phyloP scores from a whole-genome alignment of 164 flowering plant species.

The Berberis vulgaris region DNA sequence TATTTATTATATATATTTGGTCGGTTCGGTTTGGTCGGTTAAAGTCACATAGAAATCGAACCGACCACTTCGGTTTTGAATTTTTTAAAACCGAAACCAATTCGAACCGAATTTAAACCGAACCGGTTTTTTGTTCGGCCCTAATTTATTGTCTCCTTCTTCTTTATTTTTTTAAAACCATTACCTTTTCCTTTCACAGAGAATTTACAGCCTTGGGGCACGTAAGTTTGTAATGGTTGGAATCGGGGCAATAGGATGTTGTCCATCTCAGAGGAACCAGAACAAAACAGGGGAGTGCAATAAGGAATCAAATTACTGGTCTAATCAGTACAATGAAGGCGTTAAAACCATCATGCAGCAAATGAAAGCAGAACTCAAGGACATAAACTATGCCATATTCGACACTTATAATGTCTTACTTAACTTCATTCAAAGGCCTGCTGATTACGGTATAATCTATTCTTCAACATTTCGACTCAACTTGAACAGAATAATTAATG shows the following conservation, averaged over 20 bases:
- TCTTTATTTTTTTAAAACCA: background rate
- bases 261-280: slow-evolving; percentile 45
- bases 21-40: too few species aligned
- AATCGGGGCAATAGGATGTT: slow-evolving; percentile 49
- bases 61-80: too few species aligned
- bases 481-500: background rate
- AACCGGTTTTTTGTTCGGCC: background rate
- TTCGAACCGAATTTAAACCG: too few species aligned
- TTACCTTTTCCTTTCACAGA: slow-evolving; percentile 24
- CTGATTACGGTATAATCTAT: slow-evolving; percentile 34
- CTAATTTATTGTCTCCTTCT: background rate
- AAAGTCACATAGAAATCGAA: too few species aligned
- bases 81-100: too few species aligned
- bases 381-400: slow-evolving; percentile 43
- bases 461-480: background rate
- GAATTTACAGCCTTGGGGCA: slow-evolving; percentile 39
- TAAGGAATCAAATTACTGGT: slow-evolving; percentile 35
- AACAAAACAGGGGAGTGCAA: slow-evolving; percentile 42
- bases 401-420: slow-evolving; percentile 38
- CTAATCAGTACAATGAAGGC: slow-evolving; percentile 34
- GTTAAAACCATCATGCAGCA: slow-evolving; percentile 25
- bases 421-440: slow-evolving; percentile 40
- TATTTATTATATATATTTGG: too few species aligned
- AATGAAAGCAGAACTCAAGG: slow-evolving; percentile 36
- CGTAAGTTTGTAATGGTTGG: slow-evolving; percentile 50